Percentiles rank a stretch among this genome's conserved stretches.
phyloP scores from a whole-genome alignment of 2,329 filamentous ascomycete species.

The Trichoderma oligosporum region DNA sequence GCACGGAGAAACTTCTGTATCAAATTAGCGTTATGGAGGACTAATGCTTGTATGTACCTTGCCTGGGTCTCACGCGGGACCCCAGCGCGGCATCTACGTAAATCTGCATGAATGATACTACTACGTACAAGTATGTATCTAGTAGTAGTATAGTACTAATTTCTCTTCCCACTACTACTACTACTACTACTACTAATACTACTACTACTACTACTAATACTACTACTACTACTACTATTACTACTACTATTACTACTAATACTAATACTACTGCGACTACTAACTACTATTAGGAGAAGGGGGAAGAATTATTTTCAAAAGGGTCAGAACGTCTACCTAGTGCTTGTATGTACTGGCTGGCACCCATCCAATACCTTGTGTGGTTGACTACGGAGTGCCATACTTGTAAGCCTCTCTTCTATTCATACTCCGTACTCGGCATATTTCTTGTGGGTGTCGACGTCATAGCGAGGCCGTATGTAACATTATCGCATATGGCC shows the following conservation, averaged over 20 bases:
- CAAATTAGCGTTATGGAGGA: neutral
- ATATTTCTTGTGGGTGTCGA: no score
- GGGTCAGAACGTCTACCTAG: no score
- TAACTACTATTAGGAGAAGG: neutral
- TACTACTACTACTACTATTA: neutral
- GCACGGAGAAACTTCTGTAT: slow-evolving; percentile 5
- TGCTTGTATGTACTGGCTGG: no score
- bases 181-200: no score
- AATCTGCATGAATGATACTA: neutral
- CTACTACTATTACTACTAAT: neutral
- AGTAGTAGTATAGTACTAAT: no score
- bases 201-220: neutral
- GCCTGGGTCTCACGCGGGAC: slow-evolving; percentile 15
- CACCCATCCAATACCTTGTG: no score
- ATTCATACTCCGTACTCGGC: no score
- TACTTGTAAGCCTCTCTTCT: no score
- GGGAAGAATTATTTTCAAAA: neutral
- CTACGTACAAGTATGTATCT: neutral
- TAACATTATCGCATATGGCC: no score
- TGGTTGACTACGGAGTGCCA: no score
- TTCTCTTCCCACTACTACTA: no score
- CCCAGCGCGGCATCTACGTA: slow-evolving; percentile 4
- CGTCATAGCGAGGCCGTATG: no score
- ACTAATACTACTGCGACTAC: neutral
- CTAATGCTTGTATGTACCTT: slow-evolving; percentile 12